A percentile compares a stretch with the other conserved stretches of the same genome.
Evolutionary conservation across 352 stramenopile species (phyloP).

Genomic region (Phytophthora sojae): DNA sequence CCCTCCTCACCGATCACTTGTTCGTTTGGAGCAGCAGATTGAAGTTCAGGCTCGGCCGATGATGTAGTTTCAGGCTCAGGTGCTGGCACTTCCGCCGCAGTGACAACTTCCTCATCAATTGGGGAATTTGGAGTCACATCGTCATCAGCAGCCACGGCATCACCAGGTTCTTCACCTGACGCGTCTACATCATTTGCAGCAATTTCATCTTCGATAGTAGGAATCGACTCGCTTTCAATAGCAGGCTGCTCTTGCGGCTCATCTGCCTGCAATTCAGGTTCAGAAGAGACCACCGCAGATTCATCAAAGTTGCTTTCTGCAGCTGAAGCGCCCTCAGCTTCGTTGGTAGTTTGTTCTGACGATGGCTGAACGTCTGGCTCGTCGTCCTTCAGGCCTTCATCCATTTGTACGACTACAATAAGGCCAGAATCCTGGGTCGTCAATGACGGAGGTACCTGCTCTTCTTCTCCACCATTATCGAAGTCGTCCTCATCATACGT

Average conservation of each 20-base stretch:
- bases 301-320: background rate
- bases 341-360: background rate
- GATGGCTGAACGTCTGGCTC: background rate
- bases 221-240: background rate
- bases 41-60: conserved; percentile 2
- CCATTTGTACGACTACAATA: background rate
- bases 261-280: conserved; percentile 2
- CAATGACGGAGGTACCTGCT: background rate
- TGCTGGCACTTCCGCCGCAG: background rate
- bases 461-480: conserved; percentile 18
- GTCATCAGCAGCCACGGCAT: background rate
- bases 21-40: background rate
- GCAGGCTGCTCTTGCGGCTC: background rate
- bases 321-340: background rate
- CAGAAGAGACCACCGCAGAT: background rate
- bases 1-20: background rate
- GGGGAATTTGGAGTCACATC: background rate
- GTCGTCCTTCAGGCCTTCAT: conserved; percentile 7
- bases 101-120: background rate
- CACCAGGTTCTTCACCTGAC: background rate
- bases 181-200: conserved; percentile 6
- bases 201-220: background rate
- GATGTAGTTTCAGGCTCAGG: conserved; percentile 3
- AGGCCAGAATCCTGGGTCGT: background rate
- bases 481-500: conserved; percentile 38